Percentiles rank a stretch among this genome's conserved stretches.
Conservation (phyloP, 2,329 filamentous ascomycete genomes). For the Trichoderma asperellum region DNA sequence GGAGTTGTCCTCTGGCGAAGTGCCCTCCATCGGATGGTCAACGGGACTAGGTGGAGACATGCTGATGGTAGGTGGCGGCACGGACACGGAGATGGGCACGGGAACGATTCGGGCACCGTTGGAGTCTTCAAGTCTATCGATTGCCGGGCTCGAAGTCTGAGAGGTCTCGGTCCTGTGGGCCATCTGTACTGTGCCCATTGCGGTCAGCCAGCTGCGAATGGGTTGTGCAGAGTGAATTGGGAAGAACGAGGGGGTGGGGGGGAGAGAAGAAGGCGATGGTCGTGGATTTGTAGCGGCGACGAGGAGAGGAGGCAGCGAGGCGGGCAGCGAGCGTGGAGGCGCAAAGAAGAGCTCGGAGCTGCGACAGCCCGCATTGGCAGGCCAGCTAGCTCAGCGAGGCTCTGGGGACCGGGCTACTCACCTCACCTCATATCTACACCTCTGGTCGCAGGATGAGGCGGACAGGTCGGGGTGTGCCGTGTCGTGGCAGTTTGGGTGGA, state of each 20-base stretch:
- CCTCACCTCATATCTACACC: conserved; percentile 29
- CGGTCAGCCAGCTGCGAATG: conserved; percentile 35
- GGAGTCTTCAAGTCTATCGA: conserved; percentile 49
- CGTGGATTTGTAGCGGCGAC: not conserved
- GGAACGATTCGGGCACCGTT: conserved; percentile 60
- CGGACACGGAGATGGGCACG: conserved; percentile 48
- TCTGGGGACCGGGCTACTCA: conserved; percentile 14
- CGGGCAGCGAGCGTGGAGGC: conserved; percentile 16
- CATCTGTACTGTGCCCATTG: conserved; percentile 52
- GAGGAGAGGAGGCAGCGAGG: not conserved
- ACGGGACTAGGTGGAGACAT: conserved; percentile 62
- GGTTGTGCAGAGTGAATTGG: conserved; percentile 15
- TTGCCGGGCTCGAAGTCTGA: conserved; percentile 48
- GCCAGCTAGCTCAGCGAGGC: conserved; percentile 1
- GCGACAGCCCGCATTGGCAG: conserved; percentile 19
- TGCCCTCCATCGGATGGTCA: conserved; percentile 66
- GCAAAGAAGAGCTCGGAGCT: conserved; percentile 27
- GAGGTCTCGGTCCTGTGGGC: conserved; percentile 57
- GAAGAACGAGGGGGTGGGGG: conserved; percentile 19
- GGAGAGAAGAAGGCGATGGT: not conserved
- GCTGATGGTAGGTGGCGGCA: conserved; percentile 56
- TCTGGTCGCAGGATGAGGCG: conserved; percentile 7
- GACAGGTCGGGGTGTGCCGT: conserved; percentile 9
- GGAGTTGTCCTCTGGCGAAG: conserved; percentile 54
- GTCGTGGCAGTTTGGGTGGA: conserved; percentile 26